These are phyloP conservation scores for Suillus discolor DNA, from an alignment of 768 basidiomycete genomes.

Conservation along the genomic window DNA sequence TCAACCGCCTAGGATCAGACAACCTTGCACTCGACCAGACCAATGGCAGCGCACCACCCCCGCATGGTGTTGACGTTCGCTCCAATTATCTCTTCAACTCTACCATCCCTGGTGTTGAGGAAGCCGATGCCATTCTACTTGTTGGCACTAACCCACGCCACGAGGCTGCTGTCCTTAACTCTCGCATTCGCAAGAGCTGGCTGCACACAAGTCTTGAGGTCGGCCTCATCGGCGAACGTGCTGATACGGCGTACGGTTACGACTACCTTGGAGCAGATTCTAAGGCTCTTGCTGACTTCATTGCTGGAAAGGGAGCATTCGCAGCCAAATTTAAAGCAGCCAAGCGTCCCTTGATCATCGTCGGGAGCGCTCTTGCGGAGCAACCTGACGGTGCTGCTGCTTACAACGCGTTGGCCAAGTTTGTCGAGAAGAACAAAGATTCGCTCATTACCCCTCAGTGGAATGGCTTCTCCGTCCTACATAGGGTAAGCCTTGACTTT, in stretches of 20 bases:
- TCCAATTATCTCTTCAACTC: conserved; percentile 97
- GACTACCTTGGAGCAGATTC: conserved; percentile 83
- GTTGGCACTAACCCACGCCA: conserved; percentile 97
- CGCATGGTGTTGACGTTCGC: conserved; percentile 85
- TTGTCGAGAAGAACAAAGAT: conserved; percentile 75
- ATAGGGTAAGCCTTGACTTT: conserved; percentile 63
- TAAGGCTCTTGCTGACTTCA: conserved; percentile 75
- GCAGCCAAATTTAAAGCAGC: conserved; percentile 86
- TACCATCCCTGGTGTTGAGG: conserved; percentile 87
- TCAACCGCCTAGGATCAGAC: conserved; percentile 93
- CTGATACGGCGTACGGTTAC: conserved; percentile 91
- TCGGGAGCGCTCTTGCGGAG: conserved; percentile 86
- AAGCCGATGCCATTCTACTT: conserved; percentile 90
- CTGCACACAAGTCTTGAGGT: conserved; percentile 84
- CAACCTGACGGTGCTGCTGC: conserved; percentile 81
- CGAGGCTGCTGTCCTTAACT: conserved; percentile 93
- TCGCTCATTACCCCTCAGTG: conserved; percentile 85
- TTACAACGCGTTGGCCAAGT: conserved; percentile 75
- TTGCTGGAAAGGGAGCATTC: conserved; percentile 78
- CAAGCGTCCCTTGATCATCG: conserved; percentile 89
- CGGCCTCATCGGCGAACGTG: conserved; percentile 88
- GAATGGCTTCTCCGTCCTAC: conserved; percentile 93
- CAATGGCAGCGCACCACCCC: conserved; percentile 67
- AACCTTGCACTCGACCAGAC: conserved; percentile 83
- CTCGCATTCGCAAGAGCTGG: conserved; percentile 95